Evolutionary conservation across 768 basidiomycete species (phyloP).

Genomic region (Mycena belliarum): DNA sequence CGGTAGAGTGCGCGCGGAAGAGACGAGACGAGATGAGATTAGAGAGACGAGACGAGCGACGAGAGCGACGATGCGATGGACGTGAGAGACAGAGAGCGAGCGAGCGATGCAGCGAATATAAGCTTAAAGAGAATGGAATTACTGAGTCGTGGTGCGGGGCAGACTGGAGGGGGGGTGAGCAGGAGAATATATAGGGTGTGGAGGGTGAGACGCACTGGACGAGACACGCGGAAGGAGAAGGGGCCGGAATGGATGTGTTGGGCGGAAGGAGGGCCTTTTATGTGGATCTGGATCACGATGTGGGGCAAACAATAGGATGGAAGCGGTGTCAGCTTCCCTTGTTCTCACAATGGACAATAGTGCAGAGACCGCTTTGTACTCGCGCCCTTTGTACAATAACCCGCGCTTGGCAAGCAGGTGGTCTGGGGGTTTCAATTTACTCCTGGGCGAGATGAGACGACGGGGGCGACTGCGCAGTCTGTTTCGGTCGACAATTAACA

Average conservation of each 20-base stretch:
- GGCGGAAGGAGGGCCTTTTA: not conserved
- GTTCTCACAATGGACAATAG: not conserved
- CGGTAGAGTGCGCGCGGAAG: slow-evolving; percentile 37
- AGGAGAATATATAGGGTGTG: too few species aligned
- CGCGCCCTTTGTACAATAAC: not conserved
- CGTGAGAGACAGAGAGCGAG: slow-evolving; percentile 21
- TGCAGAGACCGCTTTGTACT: not conserved
- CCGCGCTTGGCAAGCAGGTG: too few species aligned
- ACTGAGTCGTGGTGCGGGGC: slow-evolving; percentile 12
- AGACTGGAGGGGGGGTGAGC: too few species aligned
- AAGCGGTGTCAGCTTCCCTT: not conserved
- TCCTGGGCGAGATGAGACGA: too few species aligned
- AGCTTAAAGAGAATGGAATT: slow-evolving; percentile 6
- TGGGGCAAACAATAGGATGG: too few species aligned
- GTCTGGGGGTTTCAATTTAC: too few species aligned
- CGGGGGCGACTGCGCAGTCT: too few species aligned
- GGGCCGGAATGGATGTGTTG: slow-evolving; percentile 1
- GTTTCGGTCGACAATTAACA: too few species aligned
- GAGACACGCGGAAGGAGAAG: slow-evolving; percentile 8
- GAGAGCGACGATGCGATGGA: not conserved
- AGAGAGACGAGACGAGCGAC: not conserved
- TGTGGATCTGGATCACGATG: not conserved
- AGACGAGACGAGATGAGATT: too few species aligned
- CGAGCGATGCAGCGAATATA: slow-evolving; percentile 12
- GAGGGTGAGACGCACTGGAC: slow-evolving; percentile 6